Evolutionary conservation across 202 grass and related monocot species (phyloP), one percentile per base, ranked within the genome.

Genomic region (Zoysia matrella): DNA sequence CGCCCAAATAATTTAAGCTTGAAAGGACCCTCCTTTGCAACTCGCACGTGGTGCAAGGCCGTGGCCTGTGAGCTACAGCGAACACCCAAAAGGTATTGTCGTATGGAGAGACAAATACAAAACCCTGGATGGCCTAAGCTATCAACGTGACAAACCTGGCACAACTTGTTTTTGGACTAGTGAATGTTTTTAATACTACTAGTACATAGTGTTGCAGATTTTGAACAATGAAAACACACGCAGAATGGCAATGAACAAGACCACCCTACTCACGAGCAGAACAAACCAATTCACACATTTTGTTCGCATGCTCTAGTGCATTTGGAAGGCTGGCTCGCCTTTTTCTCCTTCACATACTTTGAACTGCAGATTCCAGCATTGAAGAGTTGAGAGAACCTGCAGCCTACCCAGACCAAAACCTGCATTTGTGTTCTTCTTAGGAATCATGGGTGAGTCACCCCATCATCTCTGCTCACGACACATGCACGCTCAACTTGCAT

Each of bases 331-430:
- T 60, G 10, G n/a, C n/a, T 11, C n/a, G n/a, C 81, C 60, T 68
- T 16, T 58, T 88, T 80, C 1, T 13, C 50, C 42, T 44, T 6
- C 7, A 0, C 14, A 41, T 71, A 71, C 56, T 81, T 30, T 65
- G 86, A 79, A 60, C 60, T n/a, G 12, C 51, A 69, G 82, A 50
- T 13, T 22, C 75, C 65, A 41, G 36, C 60, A 62, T 16, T 63
- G 71, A 67, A 43, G 77, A 81, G 72, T 86, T 86, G 13, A 79
- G 83, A 58, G 83, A 47, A 75, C 74, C 82, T 70, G 83, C 75
- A 83, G 83, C 83, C 83, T 82, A 83, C 67, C 82, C 67, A n/a
- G 47, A 46, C 77, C 83, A 86, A 86, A 86, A 82, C 74, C 5
- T 75, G 62, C 5, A 6, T 70, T 86, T 90, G 83, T 86, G 83